These are phyloP conservation scores for Paracamarosporium sp. DNA, from an alignment of 2,329 filamentous ascomycete species.

Conservation along the genomic window DNA sequence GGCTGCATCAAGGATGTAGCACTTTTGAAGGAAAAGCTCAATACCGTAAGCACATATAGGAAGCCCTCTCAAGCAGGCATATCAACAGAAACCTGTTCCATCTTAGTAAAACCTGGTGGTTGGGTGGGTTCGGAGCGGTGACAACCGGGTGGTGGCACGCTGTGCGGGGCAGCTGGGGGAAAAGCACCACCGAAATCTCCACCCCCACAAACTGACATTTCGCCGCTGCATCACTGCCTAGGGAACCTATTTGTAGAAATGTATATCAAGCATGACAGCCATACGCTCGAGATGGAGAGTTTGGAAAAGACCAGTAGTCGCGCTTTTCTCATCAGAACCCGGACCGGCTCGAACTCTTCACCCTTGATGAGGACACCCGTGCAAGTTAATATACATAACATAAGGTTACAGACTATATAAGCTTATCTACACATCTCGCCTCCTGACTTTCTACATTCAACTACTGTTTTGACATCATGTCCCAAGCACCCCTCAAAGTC, in stretches of 20 bases:
- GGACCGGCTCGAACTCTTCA: background rate
- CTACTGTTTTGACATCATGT: background rate
- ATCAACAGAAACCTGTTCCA: background rate
- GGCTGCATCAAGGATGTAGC: background rate
- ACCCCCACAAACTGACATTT: conserved; percentile 5
- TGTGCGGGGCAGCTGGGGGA: conserved; percentile 11
- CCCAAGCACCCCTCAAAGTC: conserved; percentile 9
- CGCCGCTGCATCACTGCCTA: background rate
- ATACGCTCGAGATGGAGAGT: background rate
- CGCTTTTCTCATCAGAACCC: too few species aligned
- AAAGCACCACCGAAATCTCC: background rate
- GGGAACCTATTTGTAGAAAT: background rate
- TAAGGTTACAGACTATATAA: background rate
- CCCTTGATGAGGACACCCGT: background rate
- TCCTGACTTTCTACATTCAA: background rate
- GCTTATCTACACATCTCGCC: background rate
- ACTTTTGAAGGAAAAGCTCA: background rate
- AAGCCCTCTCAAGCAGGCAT: background rate
- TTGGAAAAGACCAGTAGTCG: too few species aligned
- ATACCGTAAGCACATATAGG: background rate
- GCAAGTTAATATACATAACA: background rate
- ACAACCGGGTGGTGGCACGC: background rate
- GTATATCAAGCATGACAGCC: background rate
- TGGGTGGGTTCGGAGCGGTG: background rate
- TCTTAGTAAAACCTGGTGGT: background rate